Conservation (phyloP, 2,329 filamentous ascomycete genomes). For the Xylaria sp. region DNA sequence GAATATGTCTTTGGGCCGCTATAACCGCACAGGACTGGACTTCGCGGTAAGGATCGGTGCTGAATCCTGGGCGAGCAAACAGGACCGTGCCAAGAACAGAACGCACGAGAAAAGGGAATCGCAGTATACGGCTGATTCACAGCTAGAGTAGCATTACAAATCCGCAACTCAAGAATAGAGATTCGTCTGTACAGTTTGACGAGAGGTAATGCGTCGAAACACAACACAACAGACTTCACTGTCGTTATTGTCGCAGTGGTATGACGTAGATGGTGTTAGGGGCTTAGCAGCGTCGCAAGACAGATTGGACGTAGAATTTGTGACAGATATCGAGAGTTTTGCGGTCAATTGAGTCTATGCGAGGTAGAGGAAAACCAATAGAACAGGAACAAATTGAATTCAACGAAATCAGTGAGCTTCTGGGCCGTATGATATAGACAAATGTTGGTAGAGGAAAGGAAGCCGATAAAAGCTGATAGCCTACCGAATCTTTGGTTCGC, state of each 20-base stretch:
- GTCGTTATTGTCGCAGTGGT: constrained; percentile 14
- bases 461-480: not conserved
- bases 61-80: constrained; percentile 2
- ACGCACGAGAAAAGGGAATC: not conserved
- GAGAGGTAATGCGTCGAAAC: not conserved
- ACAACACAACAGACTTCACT: not conserved
- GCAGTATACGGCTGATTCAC: constrained; percentile 3
- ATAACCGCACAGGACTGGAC: not conserved
- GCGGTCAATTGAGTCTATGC: not conserved
- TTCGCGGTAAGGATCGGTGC: not conserved
- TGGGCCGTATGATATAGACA: too few relatives aligned
- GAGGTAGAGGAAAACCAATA: not conserved
- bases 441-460: not conserved
- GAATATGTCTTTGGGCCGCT: not conserved
- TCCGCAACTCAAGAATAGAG: not conserved
- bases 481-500: constrained; percentile 15
- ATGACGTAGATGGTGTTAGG: constrained; percentile 32
- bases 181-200: not conserved
- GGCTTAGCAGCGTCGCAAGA: constrained; percentile 20
- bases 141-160: not conserved
- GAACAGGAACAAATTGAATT: not conserved
- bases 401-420: not conserved
- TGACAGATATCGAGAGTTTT: not conserved
- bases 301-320: constrained; percentile 11
- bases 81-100: not conserved